phyloP scores from a whole-genome alignment of 805 yeast species.

The Candida morakotiae region DNA sequence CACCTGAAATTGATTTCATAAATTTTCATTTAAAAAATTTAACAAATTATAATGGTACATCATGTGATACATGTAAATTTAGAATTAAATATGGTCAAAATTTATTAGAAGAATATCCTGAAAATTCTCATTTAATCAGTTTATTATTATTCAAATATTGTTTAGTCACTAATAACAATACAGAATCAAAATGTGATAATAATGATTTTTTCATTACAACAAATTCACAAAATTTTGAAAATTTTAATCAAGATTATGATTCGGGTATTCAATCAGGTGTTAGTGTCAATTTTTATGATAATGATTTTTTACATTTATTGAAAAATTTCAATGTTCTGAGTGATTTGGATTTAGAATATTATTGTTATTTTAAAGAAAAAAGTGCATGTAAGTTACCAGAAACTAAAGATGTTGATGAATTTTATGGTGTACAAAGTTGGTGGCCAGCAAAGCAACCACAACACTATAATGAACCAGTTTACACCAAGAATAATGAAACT shows the following conservation, averaged over 20 bases:
- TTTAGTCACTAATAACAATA: slow-evolving; percentile 21
- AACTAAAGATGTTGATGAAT: slow-evolving; percentile 44
- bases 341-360: slow-evolving; percentile 40
- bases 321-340: slow-evolving; percentile 32
- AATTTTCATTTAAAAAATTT: slow-evolving; percentile 23
- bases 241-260: slow-evolving; percentile 14
- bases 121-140: slow-evolving; percentile 30
- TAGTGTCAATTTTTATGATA: slow-evolving; percentile 31
- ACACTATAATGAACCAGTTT: slow-evolving; percentile 25
- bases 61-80: slow-evolving; percentile 34
- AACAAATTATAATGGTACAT: slow-evolving; percentile 26
- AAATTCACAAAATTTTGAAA: slow-evolving; percentile 19
- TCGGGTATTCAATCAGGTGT: slow-evolving; percentile 23
- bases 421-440: slow-evolving; percentile 23
- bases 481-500: slow-evolving; percentile 24
- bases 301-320: slow-evolving; percentile 36
- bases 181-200: slow-evolving; percentile 29
- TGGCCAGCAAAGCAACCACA: slow-evolving; percentile 32
- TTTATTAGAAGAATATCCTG: slow-evolving; percentile 25
- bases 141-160: slow-evolving; percentile 35
- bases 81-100: slow-evolving; percentile 26
- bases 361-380: slow-evolving; percentile 47
- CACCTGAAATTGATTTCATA: slow-evolving; percentile 26
- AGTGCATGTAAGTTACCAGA: slow-evolving; percentile 47
- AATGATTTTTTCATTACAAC: slow-evolving; percentile 37